Conservation (phyloP, 1,284 basidiomycete species). For the Trametes hirsuta region DNA sequence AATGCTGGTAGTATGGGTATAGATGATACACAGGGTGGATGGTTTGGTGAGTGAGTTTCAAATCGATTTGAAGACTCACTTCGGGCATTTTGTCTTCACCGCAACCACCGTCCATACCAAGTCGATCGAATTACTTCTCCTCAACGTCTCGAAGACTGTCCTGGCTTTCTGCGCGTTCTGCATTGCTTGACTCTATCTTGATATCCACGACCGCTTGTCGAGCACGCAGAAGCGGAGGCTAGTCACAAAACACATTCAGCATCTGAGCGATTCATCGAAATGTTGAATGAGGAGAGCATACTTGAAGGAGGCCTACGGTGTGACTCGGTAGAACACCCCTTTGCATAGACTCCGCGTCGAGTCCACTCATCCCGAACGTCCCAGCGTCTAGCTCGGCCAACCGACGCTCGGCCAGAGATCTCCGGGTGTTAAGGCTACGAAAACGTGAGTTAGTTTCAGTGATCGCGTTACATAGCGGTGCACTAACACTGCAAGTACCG, state of each 20-base stretch:
- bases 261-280: not conserved
- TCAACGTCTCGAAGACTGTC: not conserved
- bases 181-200: not conserved
- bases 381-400: conserved; percentile 4
- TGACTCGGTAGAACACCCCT: not conserved
- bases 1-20: no score
- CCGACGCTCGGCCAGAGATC: conserved; percentile 2
- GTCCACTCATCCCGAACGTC: conserved; percentile 5
- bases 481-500: conserved; percentile 17
- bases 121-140: not conserved
- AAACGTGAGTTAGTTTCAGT: not conserved
- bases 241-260: not conserved
- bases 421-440: conserved; percentile 9
- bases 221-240: not conserved
- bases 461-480: not conserved
- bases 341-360: not conserved
- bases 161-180: not conserved
- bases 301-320: not conserved
- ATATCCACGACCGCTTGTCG: not conserved
- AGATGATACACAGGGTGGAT: no score
- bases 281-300: not conserved
- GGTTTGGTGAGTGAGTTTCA: no score
- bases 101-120: no score
- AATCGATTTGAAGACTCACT: no score
- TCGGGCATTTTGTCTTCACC: no score